phyloP scores from a whole-genome alignment of 108 stramenopile species.

The Pseudonitzschia multistriata region DNA sequence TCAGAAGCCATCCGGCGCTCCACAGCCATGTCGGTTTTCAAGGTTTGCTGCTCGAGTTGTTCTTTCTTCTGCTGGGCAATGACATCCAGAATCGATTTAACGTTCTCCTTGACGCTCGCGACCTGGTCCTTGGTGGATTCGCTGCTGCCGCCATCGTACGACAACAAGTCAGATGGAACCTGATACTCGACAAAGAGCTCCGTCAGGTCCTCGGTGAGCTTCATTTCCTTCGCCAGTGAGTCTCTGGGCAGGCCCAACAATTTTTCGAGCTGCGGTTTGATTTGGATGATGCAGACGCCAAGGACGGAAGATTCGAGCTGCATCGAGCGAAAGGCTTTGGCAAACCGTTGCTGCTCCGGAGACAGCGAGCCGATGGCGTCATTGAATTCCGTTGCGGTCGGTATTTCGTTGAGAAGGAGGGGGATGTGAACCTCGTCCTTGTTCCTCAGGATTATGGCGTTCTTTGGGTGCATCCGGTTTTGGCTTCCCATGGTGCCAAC shows the following conservation, averaged over 20 bases:
- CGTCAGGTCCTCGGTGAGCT: constrained; percentile 82
- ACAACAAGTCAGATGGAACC: constrained; percentile 83
- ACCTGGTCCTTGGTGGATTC: constrained; percentile 50
- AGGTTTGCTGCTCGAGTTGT: constrained; percentile 49
- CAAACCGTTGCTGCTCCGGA: constrained; percentile 88
- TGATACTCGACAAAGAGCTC: constrained; percentile 84
- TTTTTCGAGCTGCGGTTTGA: constrained; percentile 87
- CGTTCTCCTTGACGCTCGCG: constrained; percentile 57
- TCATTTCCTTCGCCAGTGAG: constrained; percentile 82
- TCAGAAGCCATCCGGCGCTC: too few species aligned
- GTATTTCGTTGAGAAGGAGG: constrained; percentile 74
- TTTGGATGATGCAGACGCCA: constrained; percentile 73
- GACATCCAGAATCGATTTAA: constrained; percentile 66
- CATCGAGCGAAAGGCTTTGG: constrained; percentile 77
- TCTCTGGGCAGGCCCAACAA: constrained; percentile 68
- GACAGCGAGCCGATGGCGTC: constrained; percentile 83
- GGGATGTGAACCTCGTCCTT: constrained; percentile 89
- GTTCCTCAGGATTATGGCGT: constrained; percentile 84
- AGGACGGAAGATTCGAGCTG: constrained; percentile 82
- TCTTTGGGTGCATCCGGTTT: constrained; percentile 64
- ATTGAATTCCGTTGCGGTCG: constrained; percentile 87
- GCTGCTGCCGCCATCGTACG: constrained; percentile 61
- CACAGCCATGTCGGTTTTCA: constrained; percentile 59
- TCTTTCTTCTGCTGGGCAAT: constrained; percentile 52
- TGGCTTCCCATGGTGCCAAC: constrained; percentile 74